Conservation (phyloP, 495 filamentous ascomycete genomes). For the Aspergillus bridgeri region DNA sequence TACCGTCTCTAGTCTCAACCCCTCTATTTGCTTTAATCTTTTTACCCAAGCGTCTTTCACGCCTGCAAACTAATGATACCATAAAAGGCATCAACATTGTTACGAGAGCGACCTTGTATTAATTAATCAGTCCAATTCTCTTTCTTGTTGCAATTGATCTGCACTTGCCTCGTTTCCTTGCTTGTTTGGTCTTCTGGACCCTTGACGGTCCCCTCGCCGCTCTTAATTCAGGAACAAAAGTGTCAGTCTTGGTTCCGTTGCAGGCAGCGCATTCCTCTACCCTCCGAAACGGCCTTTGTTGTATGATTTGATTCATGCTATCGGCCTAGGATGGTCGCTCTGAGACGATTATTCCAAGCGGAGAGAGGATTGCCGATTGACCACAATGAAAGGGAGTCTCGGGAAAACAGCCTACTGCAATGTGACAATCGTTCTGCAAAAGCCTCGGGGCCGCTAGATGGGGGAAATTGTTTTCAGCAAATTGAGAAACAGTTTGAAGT, state of each 20-base stretch:
- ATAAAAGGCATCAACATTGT: slow-evolving; percentile 2
- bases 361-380: slow-evolving; percentile 24
- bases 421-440: slow-evolving; percentile 6
- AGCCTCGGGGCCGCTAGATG: slow-evolving; percentile 19
- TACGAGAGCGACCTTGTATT: slow-evolving; percentile 2
- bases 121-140: neutral
- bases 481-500: slow-evolving; percentile 43
- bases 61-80: neutral
- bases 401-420: slow-evolving; percentile 15
- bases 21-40: neutral
- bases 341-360: slow-evolving; percentile 36
- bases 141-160: neutral
- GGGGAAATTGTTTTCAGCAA: slow-evolving; percentile 34
- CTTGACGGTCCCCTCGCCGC: neutral
- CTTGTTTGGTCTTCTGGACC: neutral
- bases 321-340: slow-evolving; percentile 30
- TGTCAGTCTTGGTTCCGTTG: neutral
- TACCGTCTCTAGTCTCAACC: neutral
- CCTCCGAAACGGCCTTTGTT: neutral
- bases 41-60: neutral
- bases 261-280: too few relatives aligned
- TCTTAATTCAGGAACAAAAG: neutral
- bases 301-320: neutral
- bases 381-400: slow-evolving; percentile 9
- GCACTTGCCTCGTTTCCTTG: neutral